Evolutionary conservation across 768 basidiomycete species (phyloP), one percentile per base, ranked within the genome.

Genomic region (Kwoniella pini): DNA sequence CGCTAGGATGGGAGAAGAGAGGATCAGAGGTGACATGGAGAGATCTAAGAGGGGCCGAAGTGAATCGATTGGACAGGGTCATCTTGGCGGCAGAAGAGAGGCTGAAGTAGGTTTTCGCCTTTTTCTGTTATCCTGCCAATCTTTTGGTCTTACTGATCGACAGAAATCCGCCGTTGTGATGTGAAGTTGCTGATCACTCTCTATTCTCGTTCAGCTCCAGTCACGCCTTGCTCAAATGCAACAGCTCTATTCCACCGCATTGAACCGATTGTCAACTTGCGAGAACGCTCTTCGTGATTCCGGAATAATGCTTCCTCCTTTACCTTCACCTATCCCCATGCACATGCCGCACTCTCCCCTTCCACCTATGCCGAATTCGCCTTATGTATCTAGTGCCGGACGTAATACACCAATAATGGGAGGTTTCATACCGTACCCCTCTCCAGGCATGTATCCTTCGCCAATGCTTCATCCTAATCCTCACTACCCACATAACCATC

Each of bases 391-490:
- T 28, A 45, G 54, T 26, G 40, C 48, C 19, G 48, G 54, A 26
- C 26, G 54, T 21, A 33, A 44, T 26, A 43, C 46, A 17, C 15
- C 52, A 55, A 26, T 61, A 54, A 31, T 24, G 51, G 48, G 44
- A 19, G 48, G 63, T 53, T 66, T 62, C 54, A 27, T 57, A 1
- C 54, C 69, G 3, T 70, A 65, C 38, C 69, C 69, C 12, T 59
- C 54, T n/a, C 69, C 69, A 4, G 69, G 69, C 12, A 68, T 67
- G 69, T 70, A 65, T 48, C 65, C 66, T 26, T 65, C 63, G 1
- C 69, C 69, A 31, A 64, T 65, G 59, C 45, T 70, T 2, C 69
- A 70, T 55, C 63, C 60, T n/a, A 40, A 52, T 22, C 43, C 38
- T 3, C 42, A 36, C 15, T 36, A 36, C 33, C 33, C 45, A 31